Conservation (phyloP, 2,329 filamentous ascomycete species). For the Pestalotiopsis fici region DNA sequence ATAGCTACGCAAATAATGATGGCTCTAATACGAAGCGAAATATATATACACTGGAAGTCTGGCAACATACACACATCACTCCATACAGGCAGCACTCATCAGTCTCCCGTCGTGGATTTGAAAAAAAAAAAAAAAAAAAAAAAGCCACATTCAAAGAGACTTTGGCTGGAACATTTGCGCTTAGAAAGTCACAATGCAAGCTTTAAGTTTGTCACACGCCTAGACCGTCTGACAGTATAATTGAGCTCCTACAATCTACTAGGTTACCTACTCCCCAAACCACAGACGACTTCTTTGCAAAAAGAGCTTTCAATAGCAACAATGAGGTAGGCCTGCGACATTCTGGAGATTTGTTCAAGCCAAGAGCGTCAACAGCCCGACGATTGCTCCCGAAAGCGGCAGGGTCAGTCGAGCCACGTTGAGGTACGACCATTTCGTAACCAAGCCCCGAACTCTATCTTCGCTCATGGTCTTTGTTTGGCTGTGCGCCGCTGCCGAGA, state of each 20-base stretch:
- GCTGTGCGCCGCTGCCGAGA: conserved; percentile 16
- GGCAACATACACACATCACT: not conserved
- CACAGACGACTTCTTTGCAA: not conserved
- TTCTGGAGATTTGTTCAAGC: conserved; percentile 4
- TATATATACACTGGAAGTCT: no score
- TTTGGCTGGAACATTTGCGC: not conserved
- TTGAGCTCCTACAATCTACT: not conserved
- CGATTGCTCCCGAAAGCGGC: conserved; percentile 27
- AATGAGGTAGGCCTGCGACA: not conserved
- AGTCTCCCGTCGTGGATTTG: not conserved
- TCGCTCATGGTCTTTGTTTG: conserved; percentile 21
- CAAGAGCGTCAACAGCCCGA: conserved; percentile 29
- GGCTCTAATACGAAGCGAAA: not conserved
- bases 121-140: not conserved
- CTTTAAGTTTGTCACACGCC: not conserved
- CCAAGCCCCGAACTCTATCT: conserved; percentile 21
- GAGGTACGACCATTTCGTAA: conserved; percentile 26
- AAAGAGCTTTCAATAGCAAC: not conserved
- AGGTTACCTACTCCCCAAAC: not conserved
- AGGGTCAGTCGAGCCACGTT: conserved; percentile 24
- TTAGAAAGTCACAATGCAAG: not conserved
- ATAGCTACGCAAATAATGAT: not conserved
- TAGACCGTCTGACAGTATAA: not conserved
- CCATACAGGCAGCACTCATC: not conserved
- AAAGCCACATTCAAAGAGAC: not conserved